Conservation (phyloP, 345 rosid genomes). For the Salix viminalis region DNA sequence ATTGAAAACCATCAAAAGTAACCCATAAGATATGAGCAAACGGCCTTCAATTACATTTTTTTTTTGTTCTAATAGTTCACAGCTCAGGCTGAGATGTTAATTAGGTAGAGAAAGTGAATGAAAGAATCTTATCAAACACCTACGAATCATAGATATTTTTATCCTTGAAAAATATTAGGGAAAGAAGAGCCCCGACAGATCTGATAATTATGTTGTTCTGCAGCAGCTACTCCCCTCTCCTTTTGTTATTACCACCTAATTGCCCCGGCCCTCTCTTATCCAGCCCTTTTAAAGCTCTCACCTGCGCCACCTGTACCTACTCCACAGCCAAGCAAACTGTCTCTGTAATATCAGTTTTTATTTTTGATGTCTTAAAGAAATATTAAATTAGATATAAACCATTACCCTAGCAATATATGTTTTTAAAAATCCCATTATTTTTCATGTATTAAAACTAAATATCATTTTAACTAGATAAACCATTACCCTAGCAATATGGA, state of each 20-base stretch:
- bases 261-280: conserved; percentile 9
- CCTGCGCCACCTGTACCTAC: conserved; percentile 39
- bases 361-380: too few species aligned
- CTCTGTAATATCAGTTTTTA: conserved; percentile 43
- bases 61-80: conserved; percentile 12
- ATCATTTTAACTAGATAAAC: not conserved
- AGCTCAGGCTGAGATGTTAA: conserved; percentile 32
- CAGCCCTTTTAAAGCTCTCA: conserved; percentile 32
- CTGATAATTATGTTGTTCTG: conserved; percentile 48
- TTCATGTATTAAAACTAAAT: too few species aligned
- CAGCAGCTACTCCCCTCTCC: conserved; percentile 33
- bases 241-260: conserved; percentile 24
- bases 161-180: not conserved
- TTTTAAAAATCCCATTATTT: too few species aligned
- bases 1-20: conserved; percentile 15
- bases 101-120: conserved; percentile 26
- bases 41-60: conserved; percentile 5
- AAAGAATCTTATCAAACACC: conserved; percentile 48
- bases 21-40: conserved; percentile 14
- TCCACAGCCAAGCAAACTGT: conserved; percentile 73
- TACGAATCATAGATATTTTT: conserved; percentile 9
- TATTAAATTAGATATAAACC: too few species aligned
- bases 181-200: conserved; percentile 41
- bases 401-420: too few species aligned
- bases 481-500: not conserved